A percentile compares a stretch with the other conserved stretches of the same genome.
These are phyloP conservation scores for Penicillium goetzii DNA, from an alignment of 495 filamentous ascomycete species.

Conservation along the genomic window DNA sequence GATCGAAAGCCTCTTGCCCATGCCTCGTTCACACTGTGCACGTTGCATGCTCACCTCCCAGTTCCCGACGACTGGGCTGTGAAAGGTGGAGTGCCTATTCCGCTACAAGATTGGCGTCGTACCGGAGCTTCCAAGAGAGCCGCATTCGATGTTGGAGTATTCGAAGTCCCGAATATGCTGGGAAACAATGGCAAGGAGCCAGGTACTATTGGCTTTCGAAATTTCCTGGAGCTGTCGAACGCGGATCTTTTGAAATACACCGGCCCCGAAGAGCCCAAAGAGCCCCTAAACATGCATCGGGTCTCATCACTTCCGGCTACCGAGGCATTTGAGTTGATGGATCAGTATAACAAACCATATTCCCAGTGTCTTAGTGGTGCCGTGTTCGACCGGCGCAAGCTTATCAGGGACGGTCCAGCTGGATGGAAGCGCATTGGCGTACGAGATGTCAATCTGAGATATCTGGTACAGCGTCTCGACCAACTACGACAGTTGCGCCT, in stretches of 20 bases:
- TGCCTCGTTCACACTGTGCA: conserved; percentile 51
- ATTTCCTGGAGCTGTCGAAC: conserved; percentile 69
- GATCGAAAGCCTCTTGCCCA: conserved; percentile 57
- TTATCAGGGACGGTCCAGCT: conserved; percentile 40
- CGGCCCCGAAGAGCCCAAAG: conserved; percentile 32
- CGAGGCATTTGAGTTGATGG: conserved; percentile 45
- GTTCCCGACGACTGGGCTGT: conserved; percentile 43
- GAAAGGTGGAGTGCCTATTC: conserved; percentile 37
- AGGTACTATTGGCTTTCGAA: conserved; percentile 74
- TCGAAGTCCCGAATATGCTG: conserved; percentile 73
- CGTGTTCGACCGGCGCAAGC: conserved; percentile 39
- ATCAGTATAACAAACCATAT: conserved; percentile 39
- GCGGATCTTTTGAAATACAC: conserved; percentile 60
- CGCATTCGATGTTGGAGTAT: conserved; percentile 61
- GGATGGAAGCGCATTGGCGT: conserved; percentile 51
- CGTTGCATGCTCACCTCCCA: conserved; percentile 50
- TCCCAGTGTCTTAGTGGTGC: conserved; percentile 39
- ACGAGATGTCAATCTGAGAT: conserved; percentile 39
- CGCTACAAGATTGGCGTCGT: conserved; percentile 31
- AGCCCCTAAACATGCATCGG: conserved; percentile 36
- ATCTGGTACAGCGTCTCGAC: conserved; percentile 48
- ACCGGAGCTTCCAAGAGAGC: conserved; percentile 43
- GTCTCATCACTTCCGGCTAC: conserved; percentile 38
- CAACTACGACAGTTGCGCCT: conserved; percentile 46
- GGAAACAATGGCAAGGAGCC: conserved; percentile 70